phyloP scores from a whole-genome alignment of 2,329 filamentous ascomycete genomes.

The Chaetomiaceae sp. region DNA sequence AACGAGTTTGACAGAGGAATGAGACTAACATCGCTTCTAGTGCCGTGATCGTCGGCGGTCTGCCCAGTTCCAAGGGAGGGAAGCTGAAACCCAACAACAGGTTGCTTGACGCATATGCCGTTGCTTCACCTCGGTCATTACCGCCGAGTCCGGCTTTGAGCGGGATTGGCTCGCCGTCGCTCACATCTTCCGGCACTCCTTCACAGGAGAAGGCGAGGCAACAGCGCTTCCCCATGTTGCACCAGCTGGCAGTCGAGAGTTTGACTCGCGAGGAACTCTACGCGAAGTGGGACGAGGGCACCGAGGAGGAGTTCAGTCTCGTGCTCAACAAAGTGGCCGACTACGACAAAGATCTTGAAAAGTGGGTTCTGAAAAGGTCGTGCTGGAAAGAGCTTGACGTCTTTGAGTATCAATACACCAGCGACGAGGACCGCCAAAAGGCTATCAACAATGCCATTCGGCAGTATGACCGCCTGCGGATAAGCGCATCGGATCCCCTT shows the following conservation, averaged over 20 bases:
- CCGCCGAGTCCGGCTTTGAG: constrained; percentile 54
- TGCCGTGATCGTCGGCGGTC: constrained; percentile 34
- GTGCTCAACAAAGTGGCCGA: constrained; percentile 57
- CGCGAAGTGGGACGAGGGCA: constrained; percentile 44
- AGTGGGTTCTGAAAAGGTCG: constrained; percentile 51
- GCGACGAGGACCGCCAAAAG: constrained; percentile 50
- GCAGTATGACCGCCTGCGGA: constrained; percentile 54
- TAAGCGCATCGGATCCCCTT: constrained; percentile 51
- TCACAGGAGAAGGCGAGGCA: constrained; percentile 46
- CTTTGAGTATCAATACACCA: constrained; percentile 55
- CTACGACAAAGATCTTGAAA: constrained; percentile 43
- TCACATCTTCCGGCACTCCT: constrained; percentile 45
- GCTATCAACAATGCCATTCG: constrained; percentile 58
- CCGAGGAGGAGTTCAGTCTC: constrained; percentile 48
- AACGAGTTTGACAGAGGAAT: constrained; percentile 12
- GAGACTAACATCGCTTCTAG: constrained; percentile 34
- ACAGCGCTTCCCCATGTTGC: constrained; percentile 47
- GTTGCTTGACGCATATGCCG: constrained; percentile 37
- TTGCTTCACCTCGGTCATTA: constrained; percentile 39
- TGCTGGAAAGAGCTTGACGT: constrained; percentile 62
- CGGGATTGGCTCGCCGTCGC: constrained; percentile 49
- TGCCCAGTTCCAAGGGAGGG: constrained; percentile 21
- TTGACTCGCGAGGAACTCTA: constrained; percentile 46
- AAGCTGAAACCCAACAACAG: constrained; percentile 38
- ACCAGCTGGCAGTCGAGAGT: constrained; percentile 55